Conservation (phyloP, 2,329 filamentous ascomycete species). For the Fusarium praegraminearum region DNA sequence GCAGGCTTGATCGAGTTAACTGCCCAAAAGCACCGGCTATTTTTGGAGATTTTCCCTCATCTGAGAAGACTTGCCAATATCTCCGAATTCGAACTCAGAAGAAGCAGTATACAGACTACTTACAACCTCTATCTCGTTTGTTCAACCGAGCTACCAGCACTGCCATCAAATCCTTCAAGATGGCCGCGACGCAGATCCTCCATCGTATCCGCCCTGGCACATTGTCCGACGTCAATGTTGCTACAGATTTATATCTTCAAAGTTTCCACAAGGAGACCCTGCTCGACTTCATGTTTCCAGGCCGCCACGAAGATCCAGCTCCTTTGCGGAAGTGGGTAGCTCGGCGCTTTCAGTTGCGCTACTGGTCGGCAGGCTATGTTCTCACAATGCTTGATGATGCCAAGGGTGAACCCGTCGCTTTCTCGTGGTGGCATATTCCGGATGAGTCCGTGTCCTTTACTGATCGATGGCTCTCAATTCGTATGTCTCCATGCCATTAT, state of each 20-base stretch:
- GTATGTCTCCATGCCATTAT: conserved; percentile 42
- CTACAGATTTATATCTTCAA: conserved; percentile 47
- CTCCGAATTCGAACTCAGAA: not conserved
- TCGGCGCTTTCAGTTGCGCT: conserved; percentile 50
- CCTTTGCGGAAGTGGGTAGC: conserved; percentile 40
- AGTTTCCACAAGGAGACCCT: conserved; percentile 50
- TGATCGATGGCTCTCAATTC: conserved; percentile 50
- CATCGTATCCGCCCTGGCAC: conserved; percentile 50
- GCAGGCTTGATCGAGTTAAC: not conserved
- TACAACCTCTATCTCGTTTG: not conserved
- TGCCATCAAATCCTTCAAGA: conserved; percentile 8
- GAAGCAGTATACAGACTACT: not conserved
- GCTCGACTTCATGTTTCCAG: conserved; percentile 51
- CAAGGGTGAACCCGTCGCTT: conserved; percentile 43
- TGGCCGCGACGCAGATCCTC: conserved; percentile 33
- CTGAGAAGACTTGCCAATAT: not conserved
- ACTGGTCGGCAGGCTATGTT: conserved; percentile 51
- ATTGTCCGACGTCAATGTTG: conserved; percentile 47
- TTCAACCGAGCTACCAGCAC: not conserved
- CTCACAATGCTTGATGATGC: conserved; percentile 47
- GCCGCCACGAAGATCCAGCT: conserved; percentile 35
- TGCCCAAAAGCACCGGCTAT: not conserved
- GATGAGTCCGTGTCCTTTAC: conserved; percentile 43
- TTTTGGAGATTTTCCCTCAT: not conserved
- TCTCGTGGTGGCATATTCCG: conserved; percentile 53